These are phyloP conservation scores for Solanum sitiens DNA, from an alignment of 257 asterid species.

Conservation along the genomic window DNA sequence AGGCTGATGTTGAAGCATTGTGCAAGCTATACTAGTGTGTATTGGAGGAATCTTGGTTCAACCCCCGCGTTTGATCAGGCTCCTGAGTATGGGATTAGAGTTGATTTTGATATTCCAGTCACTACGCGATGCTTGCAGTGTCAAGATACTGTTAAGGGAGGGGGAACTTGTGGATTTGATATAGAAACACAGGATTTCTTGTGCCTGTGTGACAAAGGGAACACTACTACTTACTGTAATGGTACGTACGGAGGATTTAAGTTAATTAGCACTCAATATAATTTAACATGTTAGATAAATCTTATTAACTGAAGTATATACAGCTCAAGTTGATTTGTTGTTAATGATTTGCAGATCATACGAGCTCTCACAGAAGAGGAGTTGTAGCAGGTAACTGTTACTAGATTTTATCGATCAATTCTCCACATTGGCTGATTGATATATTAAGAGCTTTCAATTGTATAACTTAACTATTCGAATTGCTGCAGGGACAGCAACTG, in stretches of 20 bases:
- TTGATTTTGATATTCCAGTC: conserved; percentile 82
- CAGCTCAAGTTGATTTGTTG: neutral
- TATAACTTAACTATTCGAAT: neutral
- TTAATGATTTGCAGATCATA: conserved; percentile 23
- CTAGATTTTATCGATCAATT: neutral
- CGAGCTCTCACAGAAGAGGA: conserved; percentile 26
- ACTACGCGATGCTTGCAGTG: conserved; percentile 58
- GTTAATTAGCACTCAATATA: neutral
- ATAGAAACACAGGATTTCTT: conserved; percentile 44
- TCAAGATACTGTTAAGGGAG: conserved; percentile 46
- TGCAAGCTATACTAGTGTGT: conserved; percentile 51
- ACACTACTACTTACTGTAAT: conserved; percentile 53
- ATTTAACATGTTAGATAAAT: neutral
- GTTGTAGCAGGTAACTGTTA: conserved; percentile 53
- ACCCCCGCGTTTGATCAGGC: conserved; percentile 55
- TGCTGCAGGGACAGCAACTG: conserved; percentile 46
- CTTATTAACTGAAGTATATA: neutral
- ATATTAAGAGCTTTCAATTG: neutral
- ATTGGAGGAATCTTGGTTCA: conserved; percentile 66
- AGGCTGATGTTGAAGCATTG: conserved; percentile 80
- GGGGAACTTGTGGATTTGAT: conserved; percentile 77
- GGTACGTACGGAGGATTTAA: conserved; percentile 20
- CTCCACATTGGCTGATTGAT: neutral
- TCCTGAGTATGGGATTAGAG: conserved; percentile 77
- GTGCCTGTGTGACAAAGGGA: conserved; percentile 73